Conservation (phyloP, 345 rosid species). For the Physaria fendleri region DNA sequence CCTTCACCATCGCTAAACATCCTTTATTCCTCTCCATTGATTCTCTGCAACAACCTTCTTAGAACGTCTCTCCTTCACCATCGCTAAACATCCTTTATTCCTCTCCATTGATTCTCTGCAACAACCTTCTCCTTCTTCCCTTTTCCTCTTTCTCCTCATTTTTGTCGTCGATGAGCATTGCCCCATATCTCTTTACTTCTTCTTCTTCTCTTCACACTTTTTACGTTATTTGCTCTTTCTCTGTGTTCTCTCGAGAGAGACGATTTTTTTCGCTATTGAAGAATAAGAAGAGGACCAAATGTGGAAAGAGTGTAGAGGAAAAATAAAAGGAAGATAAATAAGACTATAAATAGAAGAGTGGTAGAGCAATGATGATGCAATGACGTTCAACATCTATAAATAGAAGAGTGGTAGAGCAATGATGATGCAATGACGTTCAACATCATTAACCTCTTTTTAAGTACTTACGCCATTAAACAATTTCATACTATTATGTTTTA, state of each 20-base stretch:
- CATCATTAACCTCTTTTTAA: constrained; percentile 4
- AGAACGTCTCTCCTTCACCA: constrained; percentile 43
- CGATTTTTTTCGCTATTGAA: neutral
- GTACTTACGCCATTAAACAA: constrained; percentile 9
- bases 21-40: constrained; percentile 25
- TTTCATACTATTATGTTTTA: neutral
- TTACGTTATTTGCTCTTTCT: neutral
- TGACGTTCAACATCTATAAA: constrained; percentile 31
- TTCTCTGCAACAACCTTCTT: neutral
- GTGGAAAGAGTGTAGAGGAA: constrained; percentile 14
- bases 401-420: constrained; percentile 32
- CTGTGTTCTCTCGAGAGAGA: no score
- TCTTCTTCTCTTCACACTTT: neutral
- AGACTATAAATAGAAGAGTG: constrained; percentile 26
- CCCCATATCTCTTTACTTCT: constrained; percentile 18
- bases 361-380: constrained; percentile 34
- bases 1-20: constrained; percentile 36
- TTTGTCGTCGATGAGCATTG: constrained; percentile 26
- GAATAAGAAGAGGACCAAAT: constrained; percentile 8
- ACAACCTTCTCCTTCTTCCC: neutral
- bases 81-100: constrained; percentile 31
- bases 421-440: constrained; percentile 32
- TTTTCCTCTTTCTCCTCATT: constrained; percentile 15
- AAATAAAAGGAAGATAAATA: neutral
- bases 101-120: constrained; percentile 13